Conservation (phyloP, 805 yeast genomes). For the Ogataea henricii region DNA sequence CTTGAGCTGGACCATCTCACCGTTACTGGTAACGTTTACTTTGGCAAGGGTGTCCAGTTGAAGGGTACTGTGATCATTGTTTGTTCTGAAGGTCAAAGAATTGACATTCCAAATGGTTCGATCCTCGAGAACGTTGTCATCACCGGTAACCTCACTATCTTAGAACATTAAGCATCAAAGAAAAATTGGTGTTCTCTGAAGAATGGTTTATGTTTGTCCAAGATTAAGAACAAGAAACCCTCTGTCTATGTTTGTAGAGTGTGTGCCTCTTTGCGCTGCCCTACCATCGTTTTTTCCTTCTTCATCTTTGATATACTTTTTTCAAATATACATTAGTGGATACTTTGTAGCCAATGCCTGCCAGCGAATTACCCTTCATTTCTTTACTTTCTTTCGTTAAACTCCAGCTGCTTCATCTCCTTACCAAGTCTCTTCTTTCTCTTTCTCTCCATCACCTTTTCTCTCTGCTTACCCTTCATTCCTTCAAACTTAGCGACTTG, state of each 20-base stretch:
- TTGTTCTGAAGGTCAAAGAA: conserved; percentile 94
- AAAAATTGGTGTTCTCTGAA: too few relatives aligned
- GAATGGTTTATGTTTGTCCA: too few relatives aligned
- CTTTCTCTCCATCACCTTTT: conserved; percentile 83
- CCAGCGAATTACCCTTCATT: not conserved
- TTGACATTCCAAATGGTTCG: conserved; percentile 96
- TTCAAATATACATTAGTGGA: not conserved
- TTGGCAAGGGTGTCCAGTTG: conserved; percentile 87
- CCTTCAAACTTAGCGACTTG: conserved; percentile 77
- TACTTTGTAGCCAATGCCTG: not conserved
- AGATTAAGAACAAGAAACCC: not conserved
- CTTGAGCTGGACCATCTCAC: conserved; percentile 96
- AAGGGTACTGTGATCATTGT: conserved; percentile 98
- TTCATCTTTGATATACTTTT: conserved; percentile 6
- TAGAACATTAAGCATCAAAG: conserved; percentile 64
- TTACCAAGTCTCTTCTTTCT: conserved; percentile 82
- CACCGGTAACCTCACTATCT: conserved; percentile 92
- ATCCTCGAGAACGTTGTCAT: conserved; percentile 94
- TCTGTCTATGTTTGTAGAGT: too few relatives aligned
- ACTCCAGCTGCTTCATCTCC: conserved; percentile 58
- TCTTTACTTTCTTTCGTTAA: conserved; percentile 6
- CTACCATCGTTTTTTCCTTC: too few relatives aligned
- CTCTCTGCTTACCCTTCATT: conserved; percentile 72
- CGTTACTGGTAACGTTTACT: conserved; percentile 91
- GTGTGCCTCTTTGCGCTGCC: not conserved